phyloP scores from a whole-genome alignment of 225 moss, liverwort and hornwort species.

The Lunularia cruciata region DNA sequence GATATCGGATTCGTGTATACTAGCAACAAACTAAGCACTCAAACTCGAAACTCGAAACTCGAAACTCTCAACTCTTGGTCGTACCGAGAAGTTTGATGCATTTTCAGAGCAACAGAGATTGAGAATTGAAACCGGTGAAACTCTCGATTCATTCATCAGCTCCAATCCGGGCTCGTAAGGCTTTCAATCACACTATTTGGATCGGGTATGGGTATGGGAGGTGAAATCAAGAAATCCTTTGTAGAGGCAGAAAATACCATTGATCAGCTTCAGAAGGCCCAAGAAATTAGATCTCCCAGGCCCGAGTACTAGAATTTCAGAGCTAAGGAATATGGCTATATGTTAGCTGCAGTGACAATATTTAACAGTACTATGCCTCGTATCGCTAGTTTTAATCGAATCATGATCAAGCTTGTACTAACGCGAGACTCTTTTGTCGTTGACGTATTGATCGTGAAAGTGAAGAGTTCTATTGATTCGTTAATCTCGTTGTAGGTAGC shows the following conservation, averaged over 20 bases:
- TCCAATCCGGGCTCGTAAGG: not conserved
- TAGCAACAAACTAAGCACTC: conserved; percentile 14
- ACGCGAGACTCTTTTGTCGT: too few relatives aligned
- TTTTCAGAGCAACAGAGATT: not conserved
- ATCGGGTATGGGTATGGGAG: not conserved
- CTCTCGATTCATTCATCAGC: conserved; percentile 12
- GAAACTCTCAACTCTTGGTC: conserved; percentile 27
- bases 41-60: not conserved
- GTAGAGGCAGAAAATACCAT: not conserved
- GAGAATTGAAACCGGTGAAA: not conserved
- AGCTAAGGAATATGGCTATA: too few relatives aligned
- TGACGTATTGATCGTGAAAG: too few relatives aligned
- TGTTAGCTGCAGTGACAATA: too few relatives aligned
- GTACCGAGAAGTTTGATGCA: conserved; percentile 6
- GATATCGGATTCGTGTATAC: conserved; percentile 10
- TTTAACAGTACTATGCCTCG: too few relatives aligned
- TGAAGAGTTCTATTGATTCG: too few relatives aligned
- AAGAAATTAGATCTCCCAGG: not conserved
- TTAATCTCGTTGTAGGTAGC: too few relatives aligned
- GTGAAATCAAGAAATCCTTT: not conserved
- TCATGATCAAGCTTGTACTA: too few relatives aligned
- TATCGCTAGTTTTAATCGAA: too few relatives aligned
- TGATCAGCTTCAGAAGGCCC: not conserved
- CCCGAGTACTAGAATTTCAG: not conserved
- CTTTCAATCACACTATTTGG: conserved; percentile 12